Evolutionary conservation across 192 early-diverging fungal genomes (phyloP).

Genomic region (Coemansia sp.): DNA sequence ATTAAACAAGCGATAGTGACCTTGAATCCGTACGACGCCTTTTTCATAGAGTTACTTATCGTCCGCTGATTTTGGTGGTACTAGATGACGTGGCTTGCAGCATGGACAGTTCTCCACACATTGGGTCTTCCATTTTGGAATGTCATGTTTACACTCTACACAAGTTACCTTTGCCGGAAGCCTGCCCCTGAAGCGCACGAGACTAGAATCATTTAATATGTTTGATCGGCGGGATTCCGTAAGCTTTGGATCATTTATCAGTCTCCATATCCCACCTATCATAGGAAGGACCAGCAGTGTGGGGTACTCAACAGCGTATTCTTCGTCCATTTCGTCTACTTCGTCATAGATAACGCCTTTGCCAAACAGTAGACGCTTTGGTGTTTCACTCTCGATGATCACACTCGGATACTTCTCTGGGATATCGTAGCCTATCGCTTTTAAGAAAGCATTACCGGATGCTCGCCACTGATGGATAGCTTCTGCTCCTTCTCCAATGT

Average conservation of each 20-base stretch:
- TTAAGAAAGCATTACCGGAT: not conserved
- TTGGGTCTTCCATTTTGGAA: not conserved
- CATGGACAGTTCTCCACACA: not conserved
- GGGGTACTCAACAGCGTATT: not conserved
- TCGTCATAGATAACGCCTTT: not conserved
- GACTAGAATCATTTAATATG: not conserved
- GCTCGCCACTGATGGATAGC: not conserved
- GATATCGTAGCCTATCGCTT: not conserved
- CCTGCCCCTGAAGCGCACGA: not conserved
- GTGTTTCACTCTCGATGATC: too few relatives aligned
- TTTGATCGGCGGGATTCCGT: not conserved
- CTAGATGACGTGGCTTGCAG: too few relatives aligned
- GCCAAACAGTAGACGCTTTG: not conserved
- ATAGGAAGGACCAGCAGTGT: not conserved
- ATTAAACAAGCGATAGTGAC: too few relatives aligned
- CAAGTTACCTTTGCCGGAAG: not conserved
- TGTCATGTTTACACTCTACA: not conserved
- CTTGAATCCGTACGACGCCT: too few relatives aligned
- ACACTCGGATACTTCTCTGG: not conserved
- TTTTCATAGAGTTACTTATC: too few relatives aligned
- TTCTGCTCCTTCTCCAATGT: not conserved
- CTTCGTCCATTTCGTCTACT: not conserved
- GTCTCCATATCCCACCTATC: not conserved
- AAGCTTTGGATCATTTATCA: not conserved
- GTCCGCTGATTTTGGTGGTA: too few relatives aligned